Base-by-base conservation (phyloP, 176 grass and related monocot genomes). In the Cocos nucifera region DNA sequence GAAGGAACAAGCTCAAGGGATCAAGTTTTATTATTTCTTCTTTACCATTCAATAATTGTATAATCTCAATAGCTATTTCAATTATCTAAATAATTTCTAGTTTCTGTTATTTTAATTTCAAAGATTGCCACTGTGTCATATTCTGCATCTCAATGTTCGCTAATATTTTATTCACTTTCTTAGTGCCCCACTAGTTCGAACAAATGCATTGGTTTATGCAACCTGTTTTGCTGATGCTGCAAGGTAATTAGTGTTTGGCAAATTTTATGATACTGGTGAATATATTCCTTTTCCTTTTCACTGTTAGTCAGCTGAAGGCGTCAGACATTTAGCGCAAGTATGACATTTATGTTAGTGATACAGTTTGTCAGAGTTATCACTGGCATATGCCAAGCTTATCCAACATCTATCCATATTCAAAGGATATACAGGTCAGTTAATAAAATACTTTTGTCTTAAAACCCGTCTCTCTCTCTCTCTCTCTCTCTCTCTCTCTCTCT, bases 181-280 rank as follows among this genome's bases (percentile, higher is more conserved):
- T 78, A 96, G 93, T 78, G 81, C 93, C 62, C 87, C 79, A 16
- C 78, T 92, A 72, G 93, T 91, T 59, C 78, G 79, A 75, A 87
- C 84, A 82, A 88, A 85, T 80, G 66, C 73, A 4, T 74, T 92
- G 70, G 84, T 92, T 73, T 97, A 91, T 83, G 87, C 79, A 73
- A 86, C 87, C 21, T 92, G 84, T 67, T 97, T 97, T 69, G 61
- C 84, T 29, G 87, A 97, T 80, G 84, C 77, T 88, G 76, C 93
- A 67, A 97, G 93, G 93, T 97, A 50, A 73, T 59, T 78, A 25
- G 49, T 44, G 35, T 44, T 14, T 44, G 35, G 35, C 35, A 14
- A 44, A 14, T 44, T 44, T 9, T 44, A 44, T 44, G 9, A 14
- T 44, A 44, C 10, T 44, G 35, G 35, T 12, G 35, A 14, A 21